Evolutionary conservation across 108 stramenopile genomes (phyloP), one percentile per base, ranked within the genome.

Genomic region (Craspedostauros australis): DNA sequence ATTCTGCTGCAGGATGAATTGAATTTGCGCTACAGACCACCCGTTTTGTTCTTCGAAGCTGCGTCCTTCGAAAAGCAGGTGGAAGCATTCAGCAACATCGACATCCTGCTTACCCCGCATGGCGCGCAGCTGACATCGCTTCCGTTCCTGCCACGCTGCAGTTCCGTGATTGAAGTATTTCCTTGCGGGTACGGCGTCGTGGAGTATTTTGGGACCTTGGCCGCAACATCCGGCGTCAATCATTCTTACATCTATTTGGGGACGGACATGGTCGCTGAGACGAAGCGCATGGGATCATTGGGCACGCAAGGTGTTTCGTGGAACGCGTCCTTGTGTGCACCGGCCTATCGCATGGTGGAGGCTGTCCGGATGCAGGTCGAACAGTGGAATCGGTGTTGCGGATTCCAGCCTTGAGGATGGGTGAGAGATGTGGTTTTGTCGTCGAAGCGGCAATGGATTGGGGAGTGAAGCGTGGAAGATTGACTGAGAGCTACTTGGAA

Each of bases 81-180:
- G 15, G 49, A 16, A 12, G 15, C 23, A 11, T 39, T 52, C 32
- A 33, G 30, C 20, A 51, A 16, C 12, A 32, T 48, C 6, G 68
- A 70, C 36, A 63, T 70, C 16, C 42, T 70, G 4, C 44, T 70
- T 34, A 21, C 51, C 14, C 56, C 68, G 2, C 68, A 70, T 50
- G 68, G 68, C 31, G 55, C 62, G 2, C 68, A 70, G 38, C 44
- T 53, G 23, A 54, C 55, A 6, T 31, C 31, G 11, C 23, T 50
- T 2, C 41, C 56, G 21, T 70, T 70, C 32, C 49, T 70, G 48
- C 55, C 54, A 8, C 26, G 12, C 9, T 70, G 68, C 37, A 46
- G 54, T 42, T 55, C 36, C 12, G 52, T 63, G 24, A 26, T 70
- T 39, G 68, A 70, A 42, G 34, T 70, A n/a, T 50, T 70, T 25